Percentiles rank a stretch among this genome's conserved stretches.
phyloP scores from a whole-genome alignment of 2,329 filamentous ascomycete genomes.

The Alternaria rosae region DNA sequence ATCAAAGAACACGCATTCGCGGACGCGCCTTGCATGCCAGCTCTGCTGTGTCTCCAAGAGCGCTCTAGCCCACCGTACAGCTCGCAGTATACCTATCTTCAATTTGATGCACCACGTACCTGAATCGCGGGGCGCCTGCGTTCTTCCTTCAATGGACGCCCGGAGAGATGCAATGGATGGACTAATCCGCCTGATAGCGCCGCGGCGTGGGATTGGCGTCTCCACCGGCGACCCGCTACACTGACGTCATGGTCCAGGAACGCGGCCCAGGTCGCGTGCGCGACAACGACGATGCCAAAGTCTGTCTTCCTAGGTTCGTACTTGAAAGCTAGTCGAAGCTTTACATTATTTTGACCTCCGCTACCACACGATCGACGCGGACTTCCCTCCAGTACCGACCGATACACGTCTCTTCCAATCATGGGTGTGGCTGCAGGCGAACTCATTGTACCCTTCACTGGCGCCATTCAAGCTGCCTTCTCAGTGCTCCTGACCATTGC shows the following conservation, averaged over 20 bases:
- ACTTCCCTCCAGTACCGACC: not conserved
- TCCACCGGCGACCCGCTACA: slow-evolving; percentile 1
- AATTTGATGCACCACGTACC: not conserved
- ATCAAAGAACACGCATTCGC: too few relatives aligned
- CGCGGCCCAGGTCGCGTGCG: slow-evolving; percentile 15
- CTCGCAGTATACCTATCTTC: not conserved
- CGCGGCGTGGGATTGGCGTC: slow-evolving; percentile 16
- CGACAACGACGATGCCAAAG: slow-evolving; percentile 1
- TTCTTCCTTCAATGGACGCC: not conserved
- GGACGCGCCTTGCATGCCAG: not conserved
- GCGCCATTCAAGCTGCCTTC: slow-evolving; percentile 63
- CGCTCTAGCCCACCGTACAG: not conserved
- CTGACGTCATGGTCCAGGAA: slow-evolving; percentile 19
- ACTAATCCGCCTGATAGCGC: slow-evolving; percentile 4
- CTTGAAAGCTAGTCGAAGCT: not conserved
- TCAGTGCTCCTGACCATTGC: slow-evolving; percentile 63
- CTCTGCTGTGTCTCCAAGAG: not conserved
- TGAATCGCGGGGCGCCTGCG: not conserved
- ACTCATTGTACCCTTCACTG: slow-evolving; percentile 56
- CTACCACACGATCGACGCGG: not conserved
- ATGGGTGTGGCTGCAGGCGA: slow-evolving; percentile 38
- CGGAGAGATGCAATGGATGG: not conserved
- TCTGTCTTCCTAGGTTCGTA: not conserved
- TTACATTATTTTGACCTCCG: not conserved
- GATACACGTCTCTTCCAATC: not conserved